A percentile compares a stretch with the other conserved stretches of the same genome.
Conservation (phyloP, 2,329 filamentous ascomycete genomes). For the Fusarium incarnatum region DNA sequence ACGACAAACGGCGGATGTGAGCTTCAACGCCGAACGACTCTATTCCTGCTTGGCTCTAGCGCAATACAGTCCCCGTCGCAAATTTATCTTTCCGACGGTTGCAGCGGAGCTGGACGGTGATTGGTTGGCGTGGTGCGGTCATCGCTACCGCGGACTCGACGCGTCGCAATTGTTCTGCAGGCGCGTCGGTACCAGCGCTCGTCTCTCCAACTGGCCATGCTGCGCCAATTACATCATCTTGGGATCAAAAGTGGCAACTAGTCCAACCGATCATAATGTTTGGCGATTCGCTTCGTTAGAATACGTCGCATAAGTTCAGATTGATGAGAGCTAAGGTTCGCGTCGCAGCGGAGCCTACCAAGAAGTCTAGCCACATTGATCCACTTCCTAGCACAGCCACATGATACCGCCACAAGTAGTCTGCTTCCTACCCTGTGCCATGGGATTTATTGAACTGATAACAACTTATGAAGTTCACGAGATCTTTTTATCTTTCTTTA, state of each 20-base stretch:
- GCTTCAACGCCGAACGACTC: not conserved
- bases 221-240: not conserved
- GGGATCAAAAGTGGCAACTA: not conserved
- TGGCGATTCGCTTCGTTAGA: fast-evolving
- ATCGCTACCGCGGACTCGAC: not conserved
- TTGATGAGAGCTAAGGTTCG: not conserved
- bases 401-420: not conserved
- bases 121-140: not conserved
- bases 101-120: not conserved
- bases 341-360: no score
- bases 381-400: not conserved
- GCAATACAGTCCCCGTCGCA: not conserved
- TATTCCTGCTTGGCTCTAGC: not conserved
- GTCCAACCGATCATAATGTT: not conserved
- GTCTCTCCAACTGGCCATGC: fast-evolving
- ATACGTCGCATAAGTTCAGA: not conserved
- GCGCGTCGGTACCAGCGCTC: not conserved
- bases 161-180: not conserved
- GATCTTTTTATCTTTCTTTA: not conserved
- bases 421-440: not conserved
- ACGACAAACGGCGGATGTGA: not conserved
- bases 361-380: not conserved
- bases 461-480: fast-evolving
- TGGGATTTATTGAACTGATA: not conserved
- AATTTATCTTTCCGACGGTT: constrained; percentile 10